Evolutionary conservation across 2,329 filamentous ascomycete species (phyloP).

Genomic region (Cladosporium sp.): DNA sequence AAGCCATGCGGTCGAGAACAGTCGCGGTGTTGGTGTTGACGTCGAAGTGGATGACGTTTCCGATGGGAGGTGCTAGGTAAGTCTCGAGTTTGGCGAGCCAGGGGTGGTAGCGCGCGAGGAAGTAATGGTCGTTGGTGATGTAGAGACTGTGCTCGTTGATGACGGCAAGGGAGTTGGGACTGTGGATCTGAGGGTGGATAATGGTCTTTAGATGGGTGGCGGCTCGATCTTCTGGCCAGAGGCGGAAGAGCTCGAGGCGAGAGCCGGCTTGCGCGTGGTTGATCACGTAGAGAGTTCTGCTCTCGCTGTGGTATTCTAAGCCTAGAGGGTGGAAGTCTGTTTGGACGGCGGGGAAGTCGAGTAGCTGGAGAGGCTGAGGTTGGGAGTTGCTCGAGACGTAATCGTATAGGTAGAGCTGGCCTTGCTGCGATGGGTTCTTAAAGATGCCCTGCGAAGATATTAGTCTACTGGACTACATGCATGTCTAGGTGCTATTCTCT

Average conservation of each 20-base stretch:
- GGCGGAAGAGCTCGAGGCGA: conserved; percentile 33
- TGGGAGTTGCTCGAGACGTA: conserved; percentile 28
- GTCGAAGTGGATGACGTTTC: conserved; percentile 35
- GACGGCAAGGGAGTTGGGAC: conserved; percentile 38
- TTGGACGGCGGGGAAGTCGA: conserved; percentile 22
- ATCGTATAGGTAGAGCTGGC: conserved; percentile 38
- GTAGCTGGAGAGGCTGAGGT: conserved; percentile 22
- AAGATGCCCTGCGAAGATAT: conserved; percentile 25
- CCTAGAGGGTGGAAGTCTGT: conserved; percentile 40
- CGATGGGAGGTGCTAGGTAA: conserved; percentile 34
- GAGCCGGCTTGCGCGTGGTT: conserved; percentile 37
- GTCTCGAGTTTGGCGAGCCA: conserved; percentile 37
- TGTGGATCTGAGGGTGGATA: conserved; percentile 28
- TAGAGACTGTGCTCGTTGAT: conserved; percentile 32
- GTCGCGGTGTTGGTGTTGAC: conserved; percentile 13
- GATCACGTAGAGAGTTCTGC: conserved; percentile 36
- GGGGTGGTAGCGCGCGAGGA: conserved; percentile 25
- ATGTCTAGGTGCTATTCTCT: no score
- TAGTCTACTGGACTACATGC: not conserved
- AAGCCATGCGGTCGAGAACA: conserved; percentile 17
- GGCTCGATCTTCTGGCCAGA: conserved; percentile 22
- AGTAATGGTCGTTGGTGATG: conserved; percentile 42
- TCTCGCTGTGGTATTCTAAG: conserved; percentile 27
- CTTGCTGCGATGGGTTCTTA: conserved; percentile 18
- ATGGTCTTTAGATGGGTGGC: conserved; percentile 31